These are phyloP conservation scores for Penicillium sp. DNA, from an alignment of 2,329 filamentous ascomycete genomes.

Conservation along the genomic window DNA sequence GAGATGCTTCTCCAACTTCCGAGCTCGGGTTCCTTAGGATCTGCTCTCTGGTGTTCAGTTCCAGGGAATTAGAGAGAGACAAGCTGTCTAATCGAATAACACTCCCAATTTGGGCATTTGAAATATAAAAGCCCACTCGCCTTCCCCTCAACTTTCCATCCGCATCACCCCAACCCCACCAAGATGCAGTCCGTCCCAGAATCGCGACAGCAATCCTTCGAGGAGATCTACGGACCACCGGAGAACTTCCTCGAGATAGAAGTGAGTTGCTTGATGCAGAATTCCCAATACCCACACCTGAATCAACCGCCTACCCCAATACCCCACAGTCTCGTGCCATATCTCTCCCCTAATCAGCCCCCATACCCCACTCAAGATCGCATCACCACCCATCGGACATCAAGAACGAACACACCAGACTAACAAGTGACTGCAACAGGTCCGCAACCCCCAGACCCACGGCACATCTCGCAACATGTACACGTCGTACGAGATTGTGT, in stretches of 20 bases:
- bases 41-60: slow-evolving; percentile 1
- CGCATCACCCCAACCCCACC: slow-evolving; percentile 9
- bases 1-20: slow-evolving; percentile 9
- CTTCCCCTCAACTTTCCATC: not conserved
- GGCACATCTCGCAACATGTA: slow-evolving; percentile 94
- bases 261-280: slow-evolving; percentile 43
- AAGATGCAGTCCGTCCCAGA: slow-evolving; percentile 57
- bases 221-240: slow-evolving; percentile 96
- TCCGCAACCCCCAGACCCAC: slow-evolving; percentile 86
- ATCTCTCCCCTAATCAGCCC: slow-evolving; percentile 5
- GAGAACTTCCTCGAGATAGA: slow-evolving; percentile 99
- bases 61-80: not conserved
- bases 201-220: slow-evolving; percentile 82
- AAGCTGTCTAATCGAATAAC: not conserved
- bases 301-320: not conserved
- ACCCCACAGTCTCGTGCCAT: slow-evolving; percentile 3
- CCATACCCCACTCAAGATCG: not conserved
- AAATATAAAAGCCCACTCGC: not conserved
- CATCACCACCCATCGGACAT: not conserved
- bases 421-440: slow-evolving; percentile 36
- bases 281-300: not conserved
- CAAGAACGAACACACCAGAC: not conserved
- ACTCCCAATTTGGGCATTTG: not conserved
- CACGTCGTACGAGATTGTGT: slow-evolving; percentile 96
- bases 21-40: not conserved